phyloP scores from a whole-genome alignment of 139 green algal species.

The Volvox africanus region DNA sequence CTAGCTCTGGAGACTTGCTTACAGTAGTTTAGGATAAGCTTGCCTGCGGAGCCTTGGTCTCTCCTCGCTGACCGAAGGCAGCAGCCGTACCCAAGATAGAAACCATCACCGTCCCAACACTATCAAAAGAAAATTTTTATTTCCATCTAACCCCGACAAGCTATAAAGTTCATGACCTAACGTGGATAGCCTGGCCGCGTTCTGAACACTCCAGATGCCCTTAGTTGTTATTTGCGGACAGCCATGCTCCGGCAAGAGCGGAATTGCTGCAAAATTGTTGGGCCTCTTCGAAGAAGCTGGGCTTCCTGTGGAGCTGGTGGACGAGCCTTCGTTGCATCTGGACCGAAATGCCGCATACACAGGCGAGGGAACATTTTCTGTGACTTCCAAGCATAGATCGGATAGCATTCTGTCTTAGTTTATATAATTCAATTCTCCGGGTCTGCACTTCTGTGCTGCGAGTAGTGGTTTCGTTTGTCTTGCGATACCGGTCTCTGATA shows the following conservation, averaged over 20 bases:
- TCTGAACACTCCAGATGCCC: conserved; percentile 1
- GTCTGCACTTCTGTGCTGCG: too few relatives aligned
- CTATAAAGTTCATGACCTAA: neutral
- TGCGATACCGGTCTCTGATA: too few relatives aligned
- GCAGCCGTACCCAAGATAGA: too few relatives aligned
- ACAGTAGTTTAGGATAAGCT: too few relatives aligned
- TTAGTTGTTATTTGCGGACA: conserved; percentile 90
- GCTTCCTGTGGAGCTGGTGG: conserved; percentile 73
- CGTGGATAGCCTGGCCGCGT: neutral
- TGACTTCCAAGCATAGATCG: too few relatives aligned
- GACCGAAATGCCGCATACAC: conserved; percentile 78
- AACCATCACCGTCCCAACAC: too few relatives aligned
- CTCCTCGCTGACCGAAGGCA: too few relatives aligned
- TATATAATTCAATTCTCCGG: too few relatives aligned
- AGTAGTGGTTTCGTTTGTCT: too few relatives aligned
- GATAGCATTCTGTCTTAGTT: too few relatives aligned
- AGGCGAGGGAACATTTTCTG: conserved; percentile 49
- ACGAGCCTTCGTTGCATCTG: conserved; percentile 82
- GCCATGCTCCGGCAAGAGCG: conserved; percentile 89
- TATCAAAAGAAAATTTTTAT: neutral
- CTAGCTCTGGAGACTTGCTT: neutral
- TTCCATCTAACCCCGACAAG: neutral
- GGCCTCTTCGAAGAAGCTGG: conserved; percentile 52
- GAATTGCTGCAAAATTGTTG: conserved; percentile 62
- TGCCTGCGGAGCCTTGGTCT: too few relatives aligned